Percentiles rank a stretch among this genome's conserved stretches.
These are phyloP conservation scores for Ceratocystis alfenasii DNA, from an alignment of 2,329 filamentous ascomycete genomes.

Conservation along the genomic window DNA sequence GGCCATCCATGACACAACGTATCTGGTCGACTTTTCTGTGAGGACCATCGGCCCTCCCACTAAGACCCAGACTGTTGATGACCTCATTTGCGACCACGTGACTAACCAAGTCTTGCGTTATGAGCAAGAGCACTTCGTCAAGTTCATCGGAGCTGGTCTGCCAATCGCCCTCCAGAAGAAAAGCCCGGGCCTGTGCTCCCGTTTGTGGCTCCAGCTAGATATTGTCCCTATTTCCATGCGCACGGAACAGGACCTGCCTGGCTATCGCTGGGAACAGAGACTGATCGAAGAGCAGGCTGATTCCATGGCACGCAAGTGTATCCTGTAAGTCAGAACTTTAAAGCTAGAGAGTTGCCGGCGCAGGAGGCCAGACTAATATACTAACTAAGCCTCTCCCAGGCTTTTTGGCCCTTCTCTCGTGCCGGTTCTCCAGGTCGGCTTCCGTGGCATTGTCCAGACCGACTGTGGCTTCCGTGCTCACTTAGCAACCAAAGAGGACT, in stretches of 20 bases:
- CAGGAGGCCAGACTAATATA: not conserved
- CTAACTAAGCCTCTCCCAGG: conserved; percentile 31
- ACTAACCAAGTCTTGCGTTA: conserved; percentile 47
- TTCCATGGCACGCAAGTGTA: conserved; percentile 66
- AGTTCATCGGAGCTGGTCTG: conserved; percentile 64
- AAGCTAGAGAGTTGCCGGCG: not conserved
- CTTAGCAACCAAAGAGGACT: conserved; percentile 44
- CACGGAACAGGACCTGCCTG: conserved; percentile 35
- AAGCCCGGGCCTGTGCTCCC: conserved; percentile 54
- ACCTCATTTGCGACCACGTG: conserved; percentile 48
- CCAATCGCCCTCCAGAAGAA: conserved; percentile 46
- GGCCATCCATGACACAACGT: conserved; percentile 61
- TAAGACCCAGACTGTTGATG: conserved; percentile 31
- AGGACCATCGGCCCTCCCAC: conserved; percentile 41
- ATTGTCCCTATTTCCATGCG: conserved; percentile 58
- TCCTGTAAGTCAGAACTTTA: conserved; percentile 42
- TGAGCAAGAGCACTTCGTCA: conserved; percentile 53
- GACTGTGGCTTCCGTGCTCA: conserved; percentile 54
- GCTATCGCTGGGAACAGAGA: conserved; percentile 41
- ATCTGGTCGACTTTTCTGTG: conserved; percentile 60
- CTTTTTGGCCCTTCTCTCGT: conserved; percentile 61
- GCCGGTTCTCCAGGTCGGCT: conserved; percentile 56
- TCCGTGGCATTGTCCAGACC: conserved; percentile 56
- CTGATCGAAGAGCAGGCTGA: conserved; percentile 71
- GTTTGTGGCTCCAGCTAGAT: conserved; percentile 65